These are phyloP conservation scores for Penicillium samsonianum DNA, from an alignment of 495 filamentous ascomycete species.

Conservation along the genomic window DNA sequence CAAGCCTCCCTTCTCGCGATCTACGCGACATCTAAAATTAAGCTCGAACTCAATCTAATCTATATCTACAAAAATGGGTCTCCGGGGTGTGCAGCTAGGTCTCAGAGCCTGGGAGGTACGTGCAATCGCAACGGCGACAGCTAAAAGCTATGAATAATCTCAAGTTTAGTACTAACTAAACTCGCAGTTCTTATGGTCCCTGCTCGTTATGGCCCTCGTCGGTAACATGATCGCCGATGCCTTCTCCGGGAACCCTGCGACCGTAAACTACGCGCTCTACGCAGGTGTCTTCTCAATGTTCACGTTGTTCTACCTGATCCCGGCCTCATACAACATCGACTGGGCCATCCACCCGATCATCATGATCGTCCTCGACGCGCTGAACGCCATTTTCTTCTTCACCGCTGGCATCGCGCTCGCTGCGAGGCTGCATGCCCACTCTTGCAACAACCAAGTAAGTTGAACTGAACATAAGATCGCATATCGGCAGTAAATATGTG, in stretches of 20 bases:
- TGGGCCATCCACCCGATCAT: constrained; percentile 56
- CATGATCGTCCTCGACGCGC: constrained; percentile 55
- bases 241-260: constrained; percentile 53
- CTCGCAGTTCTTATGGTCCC: constrained; percentile 61
- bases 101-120: constrained; percentile 46
- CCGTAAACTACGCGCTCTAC: constrained; percentile 67
- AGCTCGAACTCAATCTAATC: background rate
- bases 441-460: constrained; percentile 63
- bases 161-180: background rate
- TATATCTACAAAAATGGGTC: constrained; percentile 26
- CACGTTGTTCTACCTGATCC: constrained; percentile 61
- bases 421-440: constrained; percentile 58
- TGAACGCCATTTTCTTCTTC: constrained; percentile 69
- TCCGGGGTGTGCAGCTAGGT: constrained; percentile 35
- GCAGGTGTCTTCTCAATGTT: constrained; percentile 65
- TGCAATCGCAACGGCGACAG: background rate
- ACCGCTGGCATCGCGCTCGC: constrained; percentile 65
- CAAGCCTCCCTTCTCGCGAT: constrained; percentile 7
- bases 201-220: constrained; percentile 65
- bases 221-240: constrained; percentile 67
- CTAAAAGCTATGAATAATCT: background rate
- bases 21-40: background rate
- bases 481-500: background rate
- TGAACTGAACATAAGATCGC: background rate
- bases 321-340: constrained; percentile 50